Conservation (phyloP, 2,329 filamentous ascomycete genomes). For the Tolypocladium sp. region DNA sequence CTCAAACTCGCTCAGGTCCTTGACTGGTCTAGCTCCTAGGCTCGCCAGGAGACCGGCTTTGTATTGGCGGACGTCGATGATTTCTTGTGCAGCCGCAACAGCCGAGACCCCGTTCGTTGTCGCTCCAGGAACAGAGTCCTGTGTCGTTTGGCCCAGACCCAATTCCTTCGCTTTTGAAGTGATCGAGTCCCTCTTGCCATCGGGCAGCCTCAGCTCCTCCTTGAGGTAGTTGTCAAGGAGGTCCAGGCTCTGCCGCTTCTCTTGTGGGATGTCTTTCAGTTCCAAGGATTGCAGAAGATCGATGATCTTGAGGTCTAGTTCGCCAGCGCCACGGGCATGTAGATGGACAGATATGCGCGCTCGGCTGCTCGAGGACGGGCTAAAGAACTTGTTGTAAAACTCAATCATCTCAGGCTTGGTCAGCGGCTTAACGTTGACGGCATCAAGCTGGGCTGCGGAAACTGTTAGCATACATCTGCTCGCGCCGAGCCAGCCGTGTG, state of each 20-base stretch:
- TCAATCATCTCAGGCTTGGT: constrained; percentile 71
- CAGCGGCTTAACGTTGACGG: constrained; percentile 60
- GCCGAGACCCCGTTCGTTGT: constrained; percentile 33
- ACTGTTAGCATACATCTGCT: not conserved
- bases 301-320: constrained; percentile 35
- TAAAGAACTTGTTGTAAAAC: constrained; percentile 71
- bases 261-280: constrained; percentile 24
- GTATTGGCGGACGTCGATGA: constrained; percentile 72
- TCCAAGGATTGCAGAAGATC: constrained; percentile 27
- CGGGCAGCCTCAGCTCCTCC: constrained; percentile 35
- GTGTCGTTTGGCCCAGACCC: constrained; percentile 24
- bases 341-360: constrained; percentile 83
- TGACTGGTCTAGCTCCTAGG: constrained; percentile 61
- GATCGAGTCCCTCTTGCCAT: constrained; percentile 40
- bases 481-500: not conserved
- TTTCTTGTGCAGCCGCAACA: constrained; percentile 39
- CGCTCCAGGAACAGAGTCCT: constrained; percentile 20
- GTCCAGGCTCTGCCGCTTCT: constrained; percentile 39
- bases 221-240: constrained; percentile 41
- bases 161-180: constrained; percentile 35
- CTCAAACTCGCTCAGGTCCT: constrained; percentile 75
- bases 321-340: constrained; percentile 54
- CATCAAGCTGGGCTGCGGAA: constrained; percentile 60
- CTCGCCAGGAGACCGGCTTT: constrained; percentile 69
- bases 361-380: constrained; percentile 60